phyloP scores from a whole-genome alignment of 345 rosid genomes.

The Eucalyptus tenuipes region DNA sequence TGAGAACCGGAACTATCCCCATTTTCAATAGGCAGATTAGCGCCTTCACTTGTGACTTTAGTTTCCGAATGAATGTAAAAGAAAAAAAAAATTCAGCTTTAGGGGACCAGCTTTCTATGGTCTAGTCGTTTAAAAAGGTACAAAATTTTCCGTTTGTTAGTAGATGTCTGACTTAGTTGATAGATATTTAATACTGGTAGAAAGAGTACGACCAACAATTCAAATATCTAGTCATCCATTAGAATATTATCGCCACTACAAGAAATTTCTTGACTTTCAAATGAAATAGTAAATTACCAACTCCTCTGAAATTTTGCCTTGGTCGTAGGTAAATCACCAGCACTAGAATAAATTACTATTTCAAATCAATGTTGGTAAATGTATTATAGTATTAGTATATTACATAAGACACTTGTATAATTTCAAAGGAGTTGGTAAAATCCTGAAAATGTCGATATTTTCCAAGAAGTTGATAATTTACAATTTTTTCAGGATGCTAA shows the following conservation, averaged over 20 bases:
- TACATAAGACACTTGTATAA: neutral
- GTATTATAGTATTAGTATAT: neutral
- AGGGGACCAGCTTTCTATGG: neutral
- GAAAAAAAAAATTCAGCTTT: neutral
- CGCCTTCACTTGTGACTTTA: neutral
- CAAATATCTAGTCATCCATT: neutral
- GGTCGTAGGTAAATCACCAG: accelerated
- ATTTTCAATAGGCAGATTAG: neutral
- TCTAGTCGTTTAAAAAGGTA: accelerated
- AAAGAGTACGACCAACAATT: neutral
- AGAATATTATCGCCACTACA: neutral
- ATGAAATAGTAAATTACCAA: too few species aligned
- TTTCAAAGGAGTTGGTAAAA: too few species aligned
- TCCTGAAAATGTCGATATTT: neutral
- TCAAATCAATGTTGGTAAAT: neutral
- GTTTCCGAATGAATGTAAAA: neutral
- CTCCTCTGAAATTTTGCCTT: neutral
- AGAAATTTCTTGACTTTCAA: neutral
- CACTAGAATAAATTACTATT: neutral
- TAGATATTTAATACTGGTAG: too few species aligned
- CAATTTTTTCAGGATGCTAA: too few species aligned
- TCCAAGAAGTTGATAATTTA: neutral
- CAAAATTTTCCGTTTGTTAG: neutral
- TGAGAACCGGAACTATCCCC: neutral
- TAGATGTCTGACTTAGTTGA: neutral